Conservation (phyloP, 208 protist species). For the Lotmaria passim region DNA sequence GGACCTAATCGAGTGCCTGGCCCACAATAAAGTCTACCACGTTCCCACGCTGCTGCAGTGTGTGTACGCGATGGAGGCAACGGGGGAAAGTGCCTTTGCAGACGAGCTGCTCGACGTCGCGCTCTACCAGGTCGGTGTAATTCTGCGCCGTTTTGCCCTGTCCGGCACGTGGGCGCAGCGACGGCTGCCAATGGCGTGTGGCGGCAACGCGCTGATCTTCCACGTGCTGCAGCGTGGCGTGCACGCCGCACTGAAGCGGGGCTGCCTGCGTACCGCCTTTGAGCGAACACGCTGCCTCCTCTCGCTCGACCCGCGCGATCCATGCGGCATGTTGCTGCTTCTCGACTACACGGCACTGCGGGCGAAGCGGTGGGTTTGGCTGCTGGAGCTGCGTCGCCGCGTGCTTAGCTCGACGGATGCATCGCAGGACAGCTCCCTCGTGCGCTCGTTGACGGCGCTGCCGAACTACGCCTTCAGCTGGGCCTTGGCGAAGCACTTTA, state of each 20-base stretch:
- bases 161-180: constrained; percentile 63
- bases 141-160: constrained; percentile 66
- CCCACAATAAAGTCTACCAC: constrained; percentile 63
- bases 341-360: constrained; percentile 85
- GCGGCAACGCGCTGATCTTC: constrained; percentile 62
- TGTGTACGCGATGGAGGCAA: constrained; percentile 65
- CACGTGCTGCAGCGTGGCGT: constrained; percentile 62
- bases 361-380: constrained; percentile 79
- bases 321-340: constrained; percentile 61
- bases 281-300: constrained; percentile 71
- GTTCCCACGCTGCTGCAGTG: constrained; percentile 80
- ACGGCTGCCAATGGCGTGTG: constrained; percentile 36
- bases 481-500: constrained; percentile 73
- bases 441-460: constrained; percentile 39
- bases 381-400: constrained; percentile 59
- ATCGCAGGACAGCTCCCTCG: constrained; percentile 21
- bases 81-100: constrained; percentile 53
- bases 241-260: constrained; percentile 70
- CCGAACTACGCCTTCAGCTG: constrained; percentile 83
- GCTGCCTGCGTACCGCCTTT: constrained; percentile 74
- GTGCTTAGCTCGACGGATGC: background rate
- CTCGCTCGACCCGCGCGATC: constrained; percentile 78
- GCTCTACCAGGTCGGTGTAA: constrained; percentile 75
- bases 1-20: constrained; percentile 63
- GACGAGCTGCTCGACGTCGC: constrained; percentile 76